phyloP scores from a whole-genome alignment of 495 filamentous ascomycete genomes.

The Neurospora pannonica region DNA sequence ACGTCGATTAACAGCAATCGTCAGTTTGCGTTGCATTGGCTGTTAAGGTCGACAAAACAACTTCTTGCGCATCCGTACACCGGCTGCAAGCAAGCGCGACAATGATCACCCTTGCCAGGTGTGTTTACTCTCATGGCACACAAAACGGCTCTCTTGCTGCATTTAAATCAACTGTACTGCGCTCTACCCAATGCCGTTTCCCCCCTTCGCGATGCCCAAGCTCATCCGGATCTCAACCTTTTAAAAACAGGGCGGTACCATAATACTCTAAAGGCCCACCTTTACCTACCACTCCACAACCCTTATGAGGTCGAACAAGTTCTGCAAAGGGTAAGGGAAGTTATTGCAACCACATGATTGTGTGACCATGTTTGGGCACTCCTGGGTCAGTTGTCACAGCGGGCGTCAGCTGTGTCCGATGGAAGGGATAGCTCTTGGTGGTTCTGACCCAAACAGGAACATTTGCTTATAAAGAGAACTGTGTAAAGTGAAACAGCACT shows the following conservation, averaged over 20 bases:
- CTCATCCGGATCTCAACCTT: too few species aligned
- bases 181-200: too few species aligned
- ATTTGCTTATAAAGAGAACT: conserved; percentile 7
- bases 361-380: too few species aligned
- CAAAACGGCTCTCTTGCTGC: background rate
- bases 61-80: background rate
- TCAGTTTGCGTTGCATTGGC: background rate
- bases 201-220: too few species aligned
- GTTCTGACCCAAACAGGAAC: background rate
- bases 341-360: background rate
- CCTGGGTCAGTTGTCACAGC: background rate
- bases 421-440: background rate
- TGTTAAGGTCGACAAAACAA: background rate
- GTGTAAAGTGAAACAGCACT: conserved; percentile 19
- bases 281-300: background rate
- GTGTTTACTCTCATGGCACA: background rate
- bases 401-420: background rate
- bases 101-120: background rate
- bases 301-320: background rate
- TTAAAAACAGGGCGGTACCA: too few species aligned
- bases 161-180: background rate
- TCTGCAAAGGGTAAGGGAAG: background rate
- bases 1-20: background rate
- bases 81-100: background rate
- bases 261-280: background rate